Evolutionary conservation across 2,329 filamentous ascomycete species (phyloP), one percentile per base, ranked within the genome.

Genomic region (Fusarium foetens): DNA sequence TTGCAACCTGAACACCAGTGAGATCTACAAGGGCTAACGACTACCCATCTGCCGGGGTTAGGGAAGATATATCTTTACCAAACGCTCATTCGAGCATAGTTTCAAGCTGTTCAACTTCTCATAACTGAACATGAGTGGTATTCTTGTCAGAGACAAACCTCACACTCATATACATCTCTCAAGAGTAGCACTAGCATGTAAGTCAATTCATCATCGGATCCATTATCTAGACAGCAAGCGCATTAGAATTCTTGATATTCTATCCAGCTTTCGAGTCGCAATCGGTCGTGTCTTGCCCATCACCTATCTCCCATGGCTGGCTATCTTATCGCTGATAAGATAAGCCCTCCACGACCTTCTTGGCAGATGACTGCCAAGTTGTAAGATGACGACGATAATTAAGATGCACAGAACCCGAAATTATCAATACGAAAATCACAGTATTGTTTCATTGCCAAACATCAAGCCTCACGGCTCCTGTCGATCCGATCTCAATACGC

Each of bases 181-280:
- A 27, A 8, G 27, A 27, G 27, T 27, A 27, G 27, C 8, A 27
- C 7, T 6, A 12, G 4, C 9, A 25, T 17, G 21, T 1, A 25
- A 16, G 2, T 11, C 13, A 21, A 1, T 21, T 16, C 8, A 3
- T 12, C 2, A 0, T 27, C 17, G 11, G 11, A 7, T 4, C 2
- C 0, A 12, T 5, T 6, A 8, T 6, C 0, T 10, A 21, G 6
- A 8, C 12, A 25, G 16, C 12, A 8, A 19, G 9, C 1, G 6
- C 13, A 6, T 52, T 1, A 9, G 8, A 52, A 8, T 16, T 36
- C 2, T 14, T 42, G 21, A 14, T 25, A 2, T 13, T 14, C 8
- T 8, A 5, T 6, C 16, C 31, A 14, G 6, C 3, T 10, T 23
- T 21, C 17, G 17, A 14, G 33, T 21, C 12, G 12, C 12, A 25